Conservation (phyloP, 1,139 yeast genomes). For the Chernovozyma sophiae-reginae region DNA sequence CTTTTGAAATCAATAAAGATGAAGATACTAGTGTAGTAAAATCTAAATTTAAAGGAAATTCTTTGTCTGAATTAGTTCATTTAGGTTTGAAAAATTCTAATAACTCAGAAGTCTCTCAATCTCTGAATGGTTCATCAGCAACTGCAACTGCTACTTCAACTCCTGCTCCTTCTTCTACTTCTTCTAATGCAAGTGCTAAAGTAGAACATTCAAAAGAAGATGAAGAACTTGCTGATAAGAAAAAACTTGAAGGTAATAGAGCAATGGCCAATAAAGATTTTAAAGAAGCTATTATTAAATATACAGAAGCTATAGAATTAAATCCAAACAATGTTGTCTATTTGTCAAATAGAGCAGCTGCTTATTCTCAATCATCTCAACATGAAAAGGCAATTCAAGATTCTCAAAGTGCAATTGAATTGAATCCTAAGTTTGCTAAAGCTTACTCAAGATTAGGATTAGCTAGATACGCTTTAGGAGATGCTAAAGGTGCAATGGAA, state of each 20-base stretch:
- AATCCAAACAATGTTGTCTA: conserved; percentile 76
- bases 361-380: conserved; percentile 73
- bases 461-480: conserved; percentile 87
- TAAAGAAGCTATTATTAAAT: conserved; percentile 65
- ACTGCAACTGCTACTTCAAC: conserved; percentile 12
- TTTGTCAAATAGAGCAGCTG: conserved; percentile 95
- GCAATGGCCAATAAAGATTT: conserved; percentile 82
- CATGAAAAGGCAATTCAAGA: conserved; percentile 79
- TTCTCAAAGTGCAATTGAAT: conserved; percentile 73
- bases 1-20: conserved; percentile 65
- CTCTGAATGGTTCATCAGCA: conserved; percentile 11
- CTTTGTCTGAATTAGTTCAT: conserved; percentile 45
- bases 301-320: conserved; percentile 75
- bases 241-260: conserved; percentile 85
- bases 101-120: conserved; percentile 13
- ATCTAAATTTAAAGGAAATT: conserved; percentile 44
- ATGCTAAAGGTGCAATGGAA: conserved; percentile 81
- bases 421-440: conserved; percentile 79
- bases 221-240: conserved; percentile 72
- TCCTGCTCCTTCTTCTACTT: conserved; percentile 20
- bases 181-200: conserved; percentile 31
- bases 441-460: conserved; percentile 95
- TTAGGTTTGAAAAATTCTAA: conserved; percentile 11
- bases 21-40: conserved; percentile 31
- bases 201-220: conserved; percentile 50